Conservation (phyloP, 2,329 filamentous ascomycete genomes). For the Claviceps maximensis region DNA sequence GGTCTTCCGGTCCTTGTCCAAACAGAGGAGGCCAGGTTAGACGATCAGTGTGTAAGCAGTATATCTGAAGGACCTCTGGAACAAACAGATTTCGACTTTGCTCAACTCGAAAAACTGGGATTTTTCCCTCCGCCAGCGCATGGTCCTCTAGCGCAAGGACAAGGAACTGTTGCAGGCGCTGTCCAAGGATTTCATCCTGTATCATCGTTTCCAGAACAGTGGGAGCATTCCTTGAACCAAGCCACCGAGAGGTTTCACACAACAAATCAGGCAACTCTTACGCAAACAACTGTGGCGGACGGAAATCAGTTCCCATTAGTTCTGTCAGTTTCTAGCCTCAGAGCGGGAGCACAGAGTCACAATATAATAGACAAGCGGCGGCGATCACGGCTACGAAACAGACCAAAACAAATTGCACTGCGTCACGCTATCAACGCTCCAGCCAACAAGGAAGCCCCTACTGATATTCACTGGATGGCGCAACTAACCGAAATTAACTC, state of each 20-base stretch:
- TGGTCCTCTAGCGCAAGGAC: slow-evolving; percentile 18
- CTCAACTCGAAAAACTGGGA: slow-evolving; percentile 18
- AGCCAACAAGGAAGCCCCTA: slow-evolving; percentile 11
- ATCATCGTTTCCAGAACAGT: slow-evolving; percentile 13
- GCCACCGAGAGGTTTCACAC: slow-evolving; percentile 5
- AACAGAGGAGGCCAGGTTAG: slow-evolving; percentile 11
- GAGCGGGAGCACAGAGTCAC: background rate
- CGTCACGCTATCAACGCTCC: slow-evolving; percentile 11
- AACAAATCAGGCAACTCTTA: background rate
- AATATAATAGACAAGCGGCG: slow-evolving; percentile 11
- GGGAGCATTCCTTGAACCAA: slow-evolving; percentile 10
- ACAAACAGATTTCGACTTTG: slow-evolving; percentile 22
- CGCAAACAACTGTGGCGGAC: background rate
- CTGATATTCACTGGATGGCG: slow-evolving; percentile 23
- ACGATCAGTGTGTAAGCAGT: slow-evolving; percentile 14
- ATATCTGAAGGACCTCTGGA: slow-evolving; percentile 18
- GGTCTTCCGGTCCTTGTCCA: slow-evolving; percentile 15
- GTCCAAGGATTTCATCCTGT: slow-evolving; percentile 8
- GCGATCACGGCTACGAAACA: slow-evolving; percentile 13
- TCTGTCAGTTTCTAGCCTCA: background rate
- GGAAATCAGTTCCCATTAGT: background rate
- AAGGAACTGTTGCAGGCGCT: slow-evolving; percentile 11
- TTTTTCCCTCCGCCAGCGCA: slow-evolving; percentile 14
- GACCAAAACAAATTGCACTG: slow-evolving; percentile 21
- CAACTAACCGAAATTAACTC: slow-evolving; percentile 26